These are phyloP conservation scores for Penicillium antarcticum DNA, from an alignment of 495 filamentous ascomycete species.

Conservation along the genomic window DNA sequence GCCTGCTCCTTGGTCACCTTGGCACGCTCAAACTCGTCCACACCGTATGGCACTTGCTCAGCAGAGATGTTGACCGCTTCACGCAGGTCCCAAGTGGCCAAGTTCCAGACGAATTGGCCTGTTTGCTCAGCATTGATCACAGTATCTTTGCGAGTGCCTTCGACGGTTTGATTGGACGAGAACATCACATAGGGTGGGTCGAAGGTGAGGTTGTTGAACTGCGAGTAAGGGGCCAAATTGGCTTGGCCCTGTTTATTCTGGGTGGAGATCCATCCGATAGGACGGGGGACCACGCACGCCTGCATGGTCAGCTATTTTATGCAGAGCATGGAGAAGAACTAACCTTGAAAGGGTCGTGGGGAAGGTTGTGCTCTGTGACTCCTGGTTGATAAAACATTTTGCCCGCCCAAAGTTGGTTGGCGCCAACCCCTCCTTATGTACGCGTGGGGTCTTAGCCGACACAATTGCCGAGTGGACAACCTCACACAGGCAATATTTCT, in stretches of 20 bases:
- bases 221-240: constrained; percentile 55
- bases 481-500: too few species aligned
- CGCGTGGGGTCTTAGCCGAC: background rate
- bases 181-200: constrained; percentile 60
- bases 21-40: constrained; percentile 52
- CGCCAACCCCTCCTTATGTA: background rate
- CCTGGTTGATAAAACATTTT: constrained; percentile 37
- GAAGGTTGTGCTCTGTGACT: constrained; percentile 32
- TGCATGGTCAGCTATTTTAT: constrained; percentile 8
- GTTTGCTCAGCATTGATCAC: constrained; percentile 51
- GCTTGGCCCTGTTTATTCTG: constrained; percentile 26
- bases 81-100: constrained; percentile 52
- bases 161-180: constrained; percentile 46
- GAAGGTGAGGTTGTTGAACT: constrained; percentile 61
- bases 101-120: constrained; percentile 55
- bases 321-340: background rate
- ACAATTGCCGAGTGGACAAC: background rate
- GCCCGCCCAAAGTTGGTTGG: background rate
- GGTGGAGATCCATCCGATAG: constrained; percentile 48
- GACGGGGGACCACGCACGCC: constrained; percentile 40
- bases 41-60: constrained; percentile 37
- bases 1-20: constrained; percentile 44
- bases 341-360: constrained; percentile 44
- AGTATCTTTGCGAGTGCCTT: constrained; percentile 47
- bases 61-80: constrained; percentile 50